Percentiles rank a stretch among this genome's conserved stretches.
Evolutionary conservation across 805 yeast species (phyloP).

Genomic region (Yarrowia phangngaensis): DNA sequence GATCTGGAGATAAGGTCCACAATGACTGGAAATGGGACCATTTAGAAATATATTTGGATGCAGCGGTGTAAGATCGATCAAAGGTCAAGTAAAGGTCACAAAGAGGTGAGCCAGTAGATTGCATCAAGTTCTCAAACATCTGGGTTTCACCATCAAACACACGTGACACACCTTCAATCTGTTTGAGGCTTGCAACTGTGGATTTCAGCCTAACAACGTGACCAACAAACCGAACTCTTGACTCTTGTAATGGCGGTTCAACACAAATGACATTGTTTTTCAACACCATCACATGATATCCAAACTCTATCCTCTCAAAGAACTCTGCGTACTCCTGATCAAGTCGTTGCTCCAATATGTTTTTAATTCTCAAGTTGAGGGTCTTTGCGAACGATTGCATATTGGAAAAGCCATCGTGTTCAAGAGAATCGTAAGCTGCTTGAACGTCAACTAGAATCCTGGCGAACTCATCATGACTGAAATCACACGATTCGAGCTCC

Average conservation of each 20-base stretch:
- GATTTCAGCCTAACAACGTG: neutral
- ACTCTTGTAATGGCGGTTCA: constrained; percentile 21
- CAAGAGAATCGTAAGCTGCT: constrained; percentile 14
- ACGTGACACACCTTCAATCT: constrained; percentile 16
- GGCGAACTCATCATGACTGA: constrained; percentile 31
- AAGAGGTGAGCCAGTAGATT: neutral
- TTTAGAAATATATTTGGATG: constrained; percentile 42
- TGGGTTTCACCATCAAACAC: constrained; percentile 11
- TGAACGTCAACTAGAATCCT: neutral
- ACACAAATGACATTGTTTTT: constrained; percentile 20
- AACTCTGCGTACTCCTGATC: constrained; percentile 11
- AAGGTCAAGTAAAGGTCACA: constrained; percentile 10
- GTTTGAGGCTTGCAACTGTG: constrained; percentile 3
- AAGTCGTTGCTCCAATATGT: constrained; percentile 4
- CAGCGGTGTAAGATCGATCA: constrained; percentile 29
- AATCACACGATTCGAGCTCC: constrained; percentile 37
- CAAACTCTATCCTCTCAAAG: constrained; percentile 6
- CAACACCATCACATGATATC: constrained; percentile 14
- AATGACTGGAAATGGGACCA: constrained; percentile 58
- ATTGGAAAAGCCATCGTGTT: constrained; percentile 15
- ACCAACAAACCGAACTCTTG: constrained; percentile 6
- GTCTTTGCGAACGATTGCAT: constrained; percentile 21
- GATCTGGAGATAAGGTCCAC: constrained; percentile 53
- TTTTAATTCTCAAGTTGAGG: constrained; percentile 1
- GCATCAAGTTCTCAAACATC: constrained; percentile 7